Percentiles rank a stretch among this genome's conserved stretches.
Evolutionary conservation across 2,329 filamentous ascomycete species (phyloP).

Genomic region (Thermothelomyces thermophilus): DNA sequence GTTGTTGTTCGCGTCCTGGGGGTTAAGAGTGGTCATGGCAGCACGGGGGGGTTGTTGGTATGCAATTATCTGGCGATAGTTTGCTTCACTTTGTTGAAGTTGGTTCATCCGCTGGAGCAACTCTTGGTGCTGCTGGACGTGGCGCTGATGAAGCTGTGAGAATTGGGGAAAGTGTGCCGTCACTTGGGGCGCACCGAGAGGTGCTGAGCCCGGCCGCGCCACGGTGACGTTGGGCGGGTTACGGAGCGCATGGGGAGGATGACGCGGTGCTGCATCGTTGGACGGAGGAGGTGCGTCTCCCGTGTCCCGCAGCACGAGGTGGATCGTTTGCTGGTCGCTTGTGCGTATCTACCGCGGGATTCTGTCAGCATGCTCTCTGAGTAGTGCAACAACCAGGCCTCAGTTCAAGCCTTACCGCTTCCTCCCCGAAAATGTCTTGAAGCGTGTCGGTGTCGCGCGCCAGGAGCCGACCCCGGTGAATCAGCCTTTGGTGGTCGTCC

Average conservation of each 20-base stretch:
- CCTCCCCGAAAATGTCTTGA: conserved; percentile 49
- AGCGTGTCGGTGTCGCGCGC: conserved; percentile 49
- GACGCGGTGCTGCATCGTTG: conserved; percentile 14
- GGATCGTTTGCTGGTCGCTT: conserved; percentile 45
- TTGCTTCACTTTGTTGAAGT: conserved; percentile 39
- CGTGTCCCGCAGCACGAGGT: conserved; percentile 44
- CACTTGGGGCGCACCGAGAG: conserved; percentile 1
- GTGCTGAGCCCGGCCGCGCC: conserved; percentile 7
- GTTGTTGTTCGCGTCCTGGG: conserved; percentile 31
- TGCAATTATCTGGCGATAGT: conserved; percentile 35
- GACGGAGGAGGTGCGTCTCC: conserved; percentile 27
- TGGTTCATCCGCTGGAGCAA: conserved; percentile 36
- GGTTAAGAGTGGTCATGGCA: conserved; percentile 34
- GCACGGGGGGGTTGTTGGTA: conserved; percentile 40
- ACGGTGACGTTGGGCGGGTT: conserved; percentile 3
- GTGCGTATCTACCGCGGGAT: conserved; percentile 34
- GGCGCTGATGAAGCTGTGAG: not conserved
- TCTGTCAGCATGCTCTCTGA: not conserved
- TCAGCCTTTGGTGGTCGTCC: conserved; percentile 52
- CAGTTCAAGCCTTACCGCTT: conserved; percentile 38
- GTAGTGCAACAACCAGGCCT: not conserved
- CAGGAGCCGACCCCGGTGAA: conserved; percentile 53
- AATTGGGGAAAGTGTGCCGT: conserved; percentile 7
- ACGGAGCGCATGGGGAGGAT: conserved; percentile 7
- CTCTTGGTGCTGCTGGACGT: conserved; percentile 13